Base-by-base conservation (phyloP, 371 early-diverging fungal genomes). In the Mucor ambiguus region DNA sequence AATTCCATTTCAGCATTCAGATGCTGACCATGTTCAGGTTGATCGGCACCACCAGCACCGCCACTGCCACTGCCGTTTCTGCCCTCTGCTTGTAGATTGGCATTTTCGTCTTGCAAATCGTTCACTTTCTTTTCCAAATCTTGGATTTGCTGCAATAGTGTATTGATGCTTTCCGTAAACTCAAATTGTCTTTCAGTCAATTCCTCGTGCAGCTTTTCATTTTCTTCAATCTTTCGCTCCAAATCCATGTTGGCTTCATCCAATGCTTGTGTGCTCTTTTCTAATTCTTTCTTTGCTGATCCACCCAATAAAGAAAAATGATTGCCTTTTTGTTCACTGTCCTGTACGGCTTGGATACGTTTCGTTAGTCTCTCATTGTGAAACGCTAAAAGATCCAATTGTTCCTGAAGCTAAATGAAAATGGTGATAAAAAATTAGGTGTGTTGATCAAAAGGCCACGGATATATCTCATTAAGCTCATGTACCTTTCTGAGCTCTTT, bases 361-460 rank as follows among this genome's bases (percentile, higher is more conserved):
- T 85, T 89, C 3, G 88, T 86, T 44, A 89, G 64, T 24, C 89
- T 83, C 62, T 89, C 86, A 60, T 88, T 89, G 55, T 89, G 89
- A 64, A 87, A 89, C 1, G 82, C 75, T 37, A 89, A 80, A 5
- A 89, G 69, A 66, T 89, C 89, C 57, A 89, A 66, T 63, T 89
- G 86, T 70, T 87, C 84, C 73, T 84, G 79, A 29, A 81, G 54
- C 84, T 84, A 38, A 38, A 24, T 22, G 28, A 37, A 37, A 52
- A 11, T 35, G 1, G 37, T 12, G 9, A 33, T 1, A 1, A 44
- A 61, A 43, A 11, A 38, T 52, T 52, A n/a, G 30, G 43, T 32
- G 56, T n/a, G 35, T 3, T 63, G 43, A 28, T 4, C 41, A 41
- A 41, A 0, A 41, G n/a, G n/a, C 14, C 14, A 37, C 20, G 2